Evolutionary conservation across 1,284 basidiomycete species (phyloP).

Genomic region (Trametes versicolor): DNA sequence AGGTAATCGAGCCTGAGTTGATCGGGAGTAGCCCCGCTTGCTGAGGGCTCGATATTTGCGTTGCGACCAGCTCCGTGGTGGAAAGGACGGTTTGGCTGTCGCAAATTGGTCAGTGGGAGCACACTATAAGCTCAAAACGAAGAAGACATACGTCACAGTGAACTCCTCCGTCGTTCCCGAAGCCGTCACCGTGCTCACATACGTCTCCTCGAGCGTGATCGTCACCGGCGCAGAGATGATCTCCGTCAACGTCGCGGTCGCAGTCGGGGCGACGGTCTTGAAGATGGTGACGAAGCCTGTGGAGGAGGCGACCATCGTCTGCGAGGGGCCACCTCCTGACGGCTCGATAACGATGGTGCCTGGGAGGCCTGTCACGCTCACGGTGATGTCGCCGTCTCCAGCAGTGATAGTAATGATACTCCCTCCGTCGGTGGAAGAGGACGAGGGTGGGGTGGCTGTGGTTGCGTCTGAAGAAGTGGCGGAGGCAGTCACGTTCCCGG

Average conservation of each 20-base stretch:
- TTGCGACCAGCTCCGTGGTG: conserved; percentile 36
- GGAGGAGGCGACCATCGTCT: conserved; percentile 7
- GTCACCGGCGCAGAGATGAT: conserved; percentile 41
- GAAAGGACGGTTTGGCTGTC: conserved; percentile 36
- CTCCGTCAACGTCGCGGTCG: conserved; percentile 39
- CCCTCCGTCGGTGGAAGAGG: conserved; percentile 3
- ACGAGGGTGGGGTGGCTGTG: neutral
- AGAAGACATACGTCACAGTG: conserved; percentile 40
- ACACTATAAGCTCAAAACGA: neutral
- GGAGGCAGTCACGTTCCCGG: conserved; percentile 4
- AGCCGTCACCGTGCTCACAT: conserved; percentile 39
- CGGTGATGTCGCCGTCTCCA: conserved; percentile 29
- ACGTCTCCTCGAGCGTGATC: conserved; percentile 42
- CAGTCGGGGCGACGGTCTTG: conserved; percentile 33
- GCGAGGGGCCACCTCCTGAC: conserved; percentile 29
- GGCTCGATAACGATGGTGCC: conserved; percentile 34
- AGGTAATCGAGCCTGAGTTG: conserved; percentile 31
- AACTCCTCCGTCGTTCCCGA: conserved; percentile 36
- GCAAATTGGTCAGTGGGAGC: neutral
- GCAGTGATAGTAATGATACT: conserved; percentile 29
- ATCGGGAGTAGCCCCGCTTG: conserved; percentile 42
- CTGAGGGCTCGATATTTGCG: conserved; percentile 27
- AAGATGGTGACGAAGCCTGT: conserved; percentile 31
- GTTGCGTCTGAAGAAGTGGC: neutral
- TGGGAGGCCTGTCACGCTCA: conserved; percentile 23